A percentile compares a stretch with the other conserved stretches of the same genome.
These are phyloP conservation scores for Eutypa lata DNA, from an alignment of 2,329 filamentous ascomycete genomes.

Conservation along the genomic window DNA sequence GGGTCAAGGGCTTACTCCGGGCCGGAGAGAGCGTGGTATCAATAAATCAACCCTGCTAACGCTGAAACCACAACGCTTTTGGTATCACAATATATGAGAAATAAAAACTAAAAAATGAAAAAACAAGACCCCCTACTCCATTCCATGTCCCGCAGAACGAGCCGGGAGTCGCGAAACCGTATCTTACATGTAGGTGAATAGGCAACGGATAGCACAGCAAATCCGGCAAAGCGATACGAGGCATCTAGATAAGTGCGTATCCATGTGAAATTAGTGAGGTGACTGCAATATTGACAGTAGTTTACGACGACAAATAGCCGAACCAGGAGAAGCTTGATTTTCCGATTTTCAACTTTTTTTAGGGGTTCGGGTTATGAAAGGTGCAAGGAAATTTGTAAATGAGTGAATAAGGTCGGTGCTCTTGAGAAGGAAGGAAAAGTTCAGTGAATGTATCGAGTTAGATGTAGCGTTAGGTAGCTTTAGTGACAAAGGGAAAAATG, in stretches of 20 bases:
- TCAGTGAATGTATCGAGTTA: slow-evolving; percentile 14
- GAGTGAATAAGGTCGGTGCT: slow-evolving; percentile 29
- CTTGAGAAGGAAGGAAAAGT: slow-evolving; percentile 20
- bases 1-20: not conserved
- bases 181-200: not conserved
- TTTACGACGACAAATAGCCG: slow-evolving; percentile 7
- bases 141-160: slow-evolving; percentile 5
- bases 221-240: not conserved
- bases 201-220: not conserved
- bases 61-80: slow-evolving; percentile 14
- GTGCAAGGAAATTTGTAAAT: slow-evolving; percentile 27
- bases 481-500: slow-evolving; percentile 6
- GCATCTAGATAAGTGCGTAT: not conserved
- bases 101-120: slow-evolving; percentile 10
- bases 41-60: slow-evolving; percentile 20
- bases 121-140: slow-evolving; percentile 8
- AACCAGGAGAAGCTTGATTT: slow-evolving; percentile 12
- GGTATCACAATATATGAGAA: slow-evolving; percentile 26
- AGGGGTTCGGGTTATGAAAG: slow-evolving; percentile 5
- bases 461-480: slow-evolving; percentile 3
- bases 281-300: not conserved
- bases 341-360: slow-evolving; percentile 18
- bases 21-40: slow-evolving; percentile 22
- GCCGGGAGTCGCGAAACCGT: not conserved
- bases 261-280: not conserved